Evolutionary conservation across 768 basidiomycete genomes (phyloP), one percentile per base, ranked within the genome.

Genomic region (Collybia nuda): DNA sequence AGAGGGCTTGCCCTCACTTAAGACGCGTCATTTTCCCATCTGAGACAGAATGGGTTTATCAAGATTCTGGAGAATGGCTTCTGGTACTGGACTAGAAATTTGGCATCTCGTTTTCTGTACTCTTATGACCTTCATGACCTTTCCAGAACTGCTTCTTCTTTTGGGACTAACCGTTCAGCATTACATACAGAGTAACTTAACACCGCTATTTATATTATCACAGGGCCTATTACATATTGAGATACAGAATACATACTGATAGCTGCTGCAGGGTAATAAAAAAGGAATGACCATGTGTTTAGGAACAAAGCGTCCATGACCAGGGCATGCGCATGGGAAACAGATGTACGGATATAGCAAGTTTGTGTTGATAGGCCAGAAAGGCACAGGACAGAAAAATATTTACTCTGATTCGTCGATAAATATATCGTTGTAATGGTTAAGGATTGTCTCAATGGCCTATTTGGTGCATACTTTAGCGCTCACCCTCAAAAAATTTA

Each of bases 341-440:
- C 15, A 36, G 15, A 23, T 41, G 18, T 28, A n/a, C 24, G 35
- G 37, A 43, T 28, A 45, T 38, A n/a, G 47, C 45, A 44, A 54
- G 43, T 35, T 14, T 24, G 41, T 39, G 49, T 40, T 40, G n/a
- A 46, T 32, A 11, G 44, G n/a, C n/a, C n/a, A 23, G 39, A 37
- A 46, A 32, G 32, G 18, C 23, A 23, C 21, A 54, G 47, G 26
- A 48, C 19, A 38, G 26, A 14, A 44, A 19, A 44, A 21, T 44
- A 5, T 39, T 59, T 56, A 74, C 44, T 88, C 88, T 55, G 76
- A 70, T 65, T 93, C 95, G 59, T 96, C 95, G 56, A 98, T 88
- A 69, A 98, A 98, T 62, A 98, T 98, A 74, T 97, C 95, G 50
- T 81, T 84, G 69, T 93, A 98, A 64, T 95, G 93, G 61, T 87